Evolutionary conservation across 75 land plant species (phyloP).

Genomic region (Picea glauca): DNA sequence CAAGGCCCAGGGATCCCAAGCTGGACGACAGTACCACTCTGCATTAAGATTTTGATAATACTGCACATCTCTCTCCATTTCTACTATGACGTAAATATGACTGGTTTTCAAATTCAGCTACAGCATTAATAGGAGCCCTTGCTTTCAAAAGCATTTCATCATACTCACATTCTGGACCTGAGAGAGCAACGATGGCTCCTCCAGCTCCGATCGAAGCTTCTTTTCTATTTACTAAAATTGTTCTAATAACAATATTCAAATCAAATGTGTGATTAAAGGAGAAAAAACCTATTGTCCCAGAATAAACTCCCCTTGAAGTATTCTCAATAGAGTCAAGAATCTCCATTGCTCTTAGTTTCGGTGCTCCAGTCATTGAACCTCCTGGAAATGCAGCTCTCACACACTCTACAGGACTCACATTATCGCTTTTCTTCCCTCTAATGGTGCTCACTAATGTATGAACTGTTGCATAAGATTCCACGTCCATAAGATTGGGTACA

Average conservation of each 20-base stretch:
- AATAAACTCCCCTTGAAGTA: slow-evolving; percentile 83
- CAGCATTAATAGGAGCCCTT: slow-evolving; percentile 62
- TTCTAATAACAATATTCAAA: slow-evolving; percentile 93
- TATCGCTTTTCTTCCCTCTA: slow-evolving; percentile 55
- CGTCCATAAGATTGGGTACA: slow-evolving; percentile 91
- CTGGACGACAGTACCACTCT: no score
- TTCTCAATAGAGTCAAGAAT: slow-evolving; percentile 80
- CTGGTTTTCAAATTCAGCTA: slow-evolving; percentile 30
- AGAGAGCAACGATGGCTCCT: slow-evolving; percentile 86
- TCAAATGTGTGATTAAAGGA: slow-evolving; percentile 91
- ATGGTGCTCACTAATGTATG: slow-evolving; percentile 98
- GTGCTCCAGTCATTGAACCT: slow-evolving; percentile 99
- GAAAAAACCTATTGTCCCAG: slow-evolving; percentile 90
- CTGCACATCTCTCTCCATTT: no score
- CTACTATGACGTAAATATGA: no score
- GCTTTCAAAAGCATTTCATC: slow-evolving; percentile 93
- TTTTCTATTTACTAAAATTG: slow-evolving; percentile 70
- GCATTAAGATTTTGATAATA: no score
- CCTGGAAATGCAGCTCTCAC: slow-evolving; percentile 97
- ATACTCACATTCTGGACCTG: slow-evolving; percentile 80
- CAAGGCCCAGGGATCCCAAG: no score
- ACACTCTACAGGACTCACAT: slow-evolving; percentile 66
- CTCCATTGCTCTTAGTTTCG: slow-evolving; percentile 94
- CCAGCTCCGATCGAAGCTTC: slow-evolving; percentile 94
- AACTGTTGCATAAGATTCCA: slow-evolving; percentile 96